A percentile compares a stretch with the other conserved stretches of the same genome.
Conservation (phyloP, 352 stramenopile species). For the Phytophthora capsici region DNA sequence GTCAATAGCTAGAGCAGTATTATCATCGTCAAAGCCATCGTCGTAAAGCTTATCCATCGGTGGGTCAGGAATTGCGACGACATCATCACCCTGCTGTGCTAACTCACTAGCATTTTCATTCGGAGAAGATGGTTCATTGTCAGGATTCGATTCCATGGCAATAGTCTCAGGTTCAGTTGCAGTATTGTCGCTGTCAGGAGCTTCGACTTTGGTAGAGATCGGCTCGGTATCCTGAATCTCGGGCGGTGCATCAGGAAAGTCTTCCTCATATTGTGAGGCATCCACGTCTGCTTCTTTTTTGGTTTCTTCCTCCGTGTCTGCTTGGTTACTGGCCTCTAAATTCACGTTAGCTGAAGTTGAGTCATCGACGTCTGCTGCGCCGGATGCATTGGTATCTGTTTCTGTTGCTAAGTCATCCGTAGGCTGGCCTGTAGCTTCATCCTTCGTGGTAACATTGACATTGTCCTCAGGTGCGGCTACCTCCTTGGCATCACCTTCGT, state of each 20-base stretch:
- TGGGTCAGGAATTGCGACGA: background rate
- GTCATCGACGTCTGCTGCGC: too few species aligned
- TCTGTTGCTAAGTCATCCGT: background rate
- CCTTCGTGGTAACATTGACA: background rate
- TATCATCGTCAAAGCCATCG: slow-evolving; percentile 45
- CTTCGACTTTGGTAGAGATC: background rate
- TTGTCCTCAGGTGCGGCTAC: background rate
- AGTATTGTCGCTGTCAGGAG: background rate
- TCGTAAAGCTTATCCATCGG: slow-evolving; percentile 27
- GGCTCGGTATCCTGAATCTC: background rate
- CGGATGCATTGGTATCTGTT: background rate
- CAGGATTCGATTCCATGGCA: slow-evolving; percentile 1
- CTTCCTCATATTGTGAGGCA: slow-evolving; percentile 17
- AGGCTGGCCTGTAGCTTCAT: background rate
- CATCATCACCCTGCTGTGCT: background rate
- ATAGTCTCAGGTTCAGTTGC: background rate
- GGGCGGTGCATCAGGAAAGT: slow-evolving; percentile 10
- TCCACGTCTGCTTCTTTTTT: slow-evolving; percentile 1
- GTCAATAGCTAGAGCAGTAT: background rate
- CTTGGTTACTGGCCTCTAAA: background rate
- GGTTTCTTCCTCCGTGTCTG: background rate
- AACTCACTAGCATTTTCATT: background rate
- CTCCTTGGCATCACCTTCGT: background rate
- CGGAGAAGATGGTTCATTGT: background rate
- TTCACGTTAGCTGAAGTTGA: too few species aligned